Percentiles rank a stretch among this genome's conserved stretches.
Conservation (phyloP, 305 asterid genomes). For the Euphrasia arctica region DNA sequence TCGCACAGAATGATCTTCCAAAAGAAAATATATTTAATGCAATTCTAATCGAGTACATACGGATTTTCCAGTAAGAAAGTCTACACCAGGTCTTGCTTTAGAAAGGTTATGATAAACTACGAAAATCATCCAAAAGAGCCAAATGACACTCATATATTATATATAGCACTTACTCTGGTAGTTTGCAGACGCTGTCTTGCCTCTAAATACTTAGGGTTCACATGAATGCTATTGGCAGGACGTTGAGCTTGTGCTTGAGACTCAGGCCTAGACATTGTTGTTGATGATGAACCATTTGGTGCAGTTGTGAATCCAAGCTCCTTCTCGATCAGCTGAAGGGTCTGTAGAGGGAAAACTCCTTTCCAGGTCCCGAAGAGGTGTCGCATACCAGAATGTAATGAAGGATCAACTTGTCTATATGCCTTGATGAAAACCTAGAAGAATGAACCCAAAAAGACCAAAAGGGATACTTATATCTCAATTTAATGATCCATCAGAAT, state of each 20-base stretch:
- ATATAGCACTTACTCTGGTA: conserved; percentile 24
- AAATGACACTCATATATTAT: neutral
- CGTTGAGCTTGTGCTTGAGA: conserved; percentile 68
- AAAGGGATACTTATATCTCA: conserved; percentile 20
- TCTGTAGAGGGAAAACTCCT: conserved; percentile 78
- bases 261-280: conserved; percentile 54
- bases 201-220: conserved; percentile 94
- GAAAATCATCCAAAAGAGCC: neutral
- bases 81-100: neutral
- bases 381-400: conserved; percentile 79
- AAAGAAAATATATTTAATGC: neutral
- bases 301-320: conserved; percentile 78
- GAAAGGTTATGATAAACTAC: neutral
- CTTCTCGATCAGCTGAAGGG: conserved; percentile 78
- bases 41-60: neutral
- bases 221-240: conserved; percentile 86
- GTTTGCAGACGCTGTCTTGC: conserved; percentile 78
- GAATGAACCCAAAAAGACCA: conserved; percentile 24
- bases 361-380: conserved; percentile 99
- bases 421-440: conserved; percentile 91
- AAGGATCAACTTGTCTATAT: conserved; percentile 82
- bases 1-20: conserved; percentile 1
- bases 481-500: conserved; percentile 7
- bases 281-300: conserved; percentile 62
- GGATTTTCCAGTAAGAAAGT: conserved; percentile 3